Conservation (phyloP, 1,284 basidiomycete species). For the Bjerkandera adusta region DNA sequence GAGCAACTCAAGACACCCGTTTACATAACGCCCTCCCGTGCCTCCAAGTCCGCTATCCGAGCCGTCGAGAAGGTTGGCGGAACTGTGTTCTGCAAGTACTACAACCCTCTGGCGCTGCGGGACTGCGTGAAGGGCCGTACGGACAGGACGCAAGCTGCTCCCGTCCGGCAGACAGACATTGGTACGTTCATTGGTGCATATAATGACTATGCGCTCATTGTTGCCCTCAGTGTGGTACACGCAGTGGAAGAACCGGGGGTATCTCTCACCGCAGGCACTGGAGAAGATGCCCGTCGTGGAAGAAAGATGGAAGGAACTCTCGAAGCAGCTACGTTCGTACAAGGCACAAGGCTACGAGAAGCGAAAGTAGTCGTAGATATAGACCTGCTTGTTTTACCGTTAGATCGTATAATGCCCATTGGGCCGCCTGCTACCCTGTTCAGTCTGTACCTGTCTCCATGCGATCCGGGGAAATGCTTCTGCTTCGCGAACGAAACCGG, state of each 20-base stretch:
- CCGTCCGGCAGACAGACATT: slow-evolving; percentile 84
- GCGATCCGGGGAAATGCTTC: slow-evolving; percentile 25
- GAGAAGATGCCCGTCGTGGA: slow-evolving; percentile 59
- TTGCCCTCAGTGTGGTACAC: slow-evolving; percentile 69
- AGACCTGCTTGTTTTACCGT: background rate
- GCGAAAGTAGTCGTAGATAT: slow-evolving; percentile 32
- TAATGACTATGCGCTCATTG: slow-evolving; percentile 3
- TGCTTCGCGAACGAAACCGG: slow-evolving; percentile 25
- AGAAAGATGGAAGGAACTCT: slow-evolving; percentile 64
- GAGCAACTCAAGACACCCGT: slow-evolving; percentile 72
- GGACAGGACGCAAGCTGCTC: slow-evolving; percentile 71
- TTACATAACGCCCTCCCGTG: slow-evolving; percentile 82
- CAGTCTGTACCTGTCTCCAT: slow-evolving; percentile 17
- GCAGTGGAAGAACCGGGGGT: slow-evolving; percentile 70
- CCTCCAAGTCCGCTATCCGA: slow-evolving; percentile 82
- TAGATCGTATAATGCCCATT: background rate
- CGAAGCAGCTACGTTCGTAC: slow-evolving; percentile 59
- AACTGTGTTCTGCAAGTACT: slow-evolving; percentile 87
- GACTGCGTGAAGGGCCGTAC: slow-evolving; percentile 77
- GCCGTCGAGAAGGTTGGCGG: slow-evolving; percentile 86
- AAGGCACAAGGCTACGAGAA: slow-evolving; percentile 55
- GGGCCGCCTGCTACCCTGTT: background rate
- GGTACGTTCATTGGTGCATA: slow-evolving; percentile 45
- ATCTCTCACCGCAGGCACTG: slow-evolving; percentile 59
- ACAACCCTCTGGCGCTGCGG: slow-evolving; percentile 83